Base-by-base conservation (phyloP, 768 basidiomycete species). In the Mycena floridula region DNA sequence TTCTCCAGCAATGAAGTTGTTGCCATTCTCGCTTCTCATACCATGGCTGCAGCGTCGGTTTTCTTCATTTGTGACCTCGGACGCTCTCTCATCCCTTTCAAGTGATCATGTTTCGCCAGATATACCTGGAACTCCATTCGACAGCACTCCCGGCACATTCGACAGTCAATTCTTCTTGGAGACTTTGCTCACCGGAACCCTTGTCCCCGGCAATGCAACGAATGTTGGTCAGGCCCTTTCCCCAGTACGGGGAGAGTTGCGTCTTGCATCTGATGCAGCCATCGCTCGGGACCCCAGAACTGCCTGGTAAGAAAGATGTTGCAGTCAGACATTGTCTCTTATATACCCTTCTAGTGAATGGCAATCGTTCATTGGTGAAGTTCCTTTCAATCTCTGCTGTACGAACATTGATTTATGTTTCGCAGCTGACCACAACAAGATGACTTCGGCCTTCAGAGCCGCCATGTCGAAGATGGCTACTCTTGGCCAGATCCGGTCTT, bases 91-190 rank as follows among this genome's bases (percentile, higher is more conserved):
- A 12, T 38, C 20, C 20, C 12, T 8, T 20, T 30, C 37, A 22
- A 13, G 12, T 38, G 7, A 13, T 25, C 40, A 21, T 9, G n/a
- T n/a, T n/a, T n/a, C n/a, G n/a, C n/a, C n/a, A n/a, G n/a, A n/a
- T n/a, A 41, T 41, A 11, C 40, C 16, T 25, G 40, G 65, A 25
- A 61, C 66, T 11, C 70, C 73, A 1, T 71, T 76, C 54, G 74
- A 77, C 54, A 67, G 70, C 1, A 74, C 73, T 4, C 73, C 72
- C 1, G 48, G 51, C 5, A 41, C 60, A 8, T 73, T 73, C 32
- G 73, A 74, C 49, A 67, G 64, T 13, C 72, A 74, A 52, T 59
- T 74, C 51, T 73, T 65, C 55, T 54, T 75, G 35, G 72, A 76
- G 47, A 64, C 66, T 7, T 65, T 65, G 47, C 65, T 77, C 27